Evolutionary conservation across 495 filamentous ascomycete genomes (phyloP).

Genomic region (Stereocaulon alpinum): DNA sequence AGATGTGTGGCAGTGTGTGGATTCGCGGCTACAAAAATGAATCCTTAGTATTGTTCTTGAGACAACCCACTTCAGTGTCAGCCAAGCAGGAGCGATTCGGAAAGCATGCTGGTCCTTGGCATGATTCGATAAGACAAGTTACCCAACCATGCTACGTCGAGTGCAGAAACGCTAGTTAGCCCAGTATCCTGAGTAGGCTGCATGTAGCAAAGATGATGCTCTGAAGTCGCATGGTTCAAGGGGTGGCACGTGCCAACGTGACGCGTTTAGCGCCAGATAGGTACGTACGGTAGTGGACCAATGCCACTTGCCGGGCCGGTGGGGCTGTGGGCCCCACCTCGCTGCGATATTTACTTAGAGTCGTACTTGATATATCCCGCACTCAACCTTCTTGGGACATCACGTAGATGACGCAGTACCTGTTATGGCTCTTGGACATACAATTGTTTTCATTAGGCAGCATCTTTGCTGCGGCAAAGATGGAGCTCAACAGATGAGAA

Average conservation of each 20-base stretch:
- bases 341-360: too few relatives aligned
- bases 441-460: neutral
- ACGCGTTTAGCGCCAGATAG: too few relatives aligned
- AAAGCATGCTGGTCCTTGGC: neutral
- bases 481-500: neutral
- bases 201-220: too few relatives aligned
- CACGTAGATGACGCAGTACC: neutral
- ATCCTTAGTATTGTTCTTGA: constrained; percentile 19
- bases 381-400: neutral
- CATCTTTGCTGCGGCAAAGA: neutral
- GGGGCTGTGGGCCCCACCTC: too few relatives aligned
- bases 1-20: too few relatives aligned
- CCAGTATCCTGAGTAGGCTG: too few relatives aligned
- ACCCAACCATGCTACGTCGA: too few relatives aligned
- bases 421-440: neutral
- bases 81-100: neutral
- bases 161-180: too few relatives aligned
- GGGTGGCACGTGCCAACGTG: neutral
- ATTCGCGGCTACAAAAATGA: neutral
- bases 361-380: neutral
- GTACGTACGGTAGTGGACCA: too few relatives aligned
- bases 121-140: neutral
- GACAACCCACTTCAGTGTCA: neutral
- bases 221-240: neutral
- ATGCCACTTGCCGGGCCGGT: too few relatives aligned